Percentiles rank a stretch among this genome's conserved stretches.
Conservation (phyloP, 331 rosid species). For the Phaseolus coccineus region DNA sequence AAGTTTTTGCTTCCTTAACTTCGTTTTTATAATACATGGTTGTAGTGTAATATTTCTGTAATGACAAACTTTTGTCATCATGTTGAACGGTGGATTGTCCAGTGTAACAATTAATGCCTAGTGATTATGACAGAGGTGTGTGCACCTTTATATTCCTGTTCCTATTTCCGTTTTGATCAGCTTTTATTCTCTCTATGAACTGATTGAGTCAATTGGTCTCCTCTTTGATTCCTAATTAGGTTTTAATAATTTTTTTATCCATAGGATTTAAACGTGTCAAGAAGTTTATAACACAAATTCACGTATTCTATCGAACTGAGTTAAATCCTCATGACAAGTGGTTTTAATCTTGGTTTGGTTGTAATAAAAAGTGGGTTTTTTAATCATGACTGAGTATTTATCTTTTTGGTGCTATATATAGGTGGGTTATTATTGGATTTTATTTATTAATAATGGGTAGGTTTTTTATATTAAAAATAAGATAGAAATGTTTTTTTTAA, state of each 20-base stretch:
- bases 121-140: background rate
- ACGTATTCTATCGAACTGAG: too few species aligned
- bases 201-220: background rate
- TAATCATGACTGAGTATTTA: background rate
- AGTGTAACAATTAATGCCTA: conserved; percentile 6
- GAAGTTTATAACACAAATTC: too few species aligned
- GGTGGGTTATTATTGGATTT: background rate
- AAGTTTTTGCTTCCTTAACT: conserved; percentile 24
- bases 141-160: background rate
- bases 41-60: conserved; percentile 39
- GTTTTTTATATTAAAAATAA: too few species aligned
- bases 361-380: background rate
- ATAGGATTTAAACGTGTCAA: too few species aligned
- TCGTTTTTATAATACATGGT: conserved; percentile 41
- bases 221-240: too few species aligned
- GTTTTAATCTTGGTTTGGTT: too few species aligned
- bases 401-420: background rate
- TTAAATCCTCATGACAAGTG: too few species aligned
- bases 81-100: conserved; percentile 36
- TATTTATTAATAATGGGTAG: too few species aligned
- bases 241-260: too few species aligned
- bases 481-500: too few species aligned
- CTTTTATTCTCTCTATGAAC: background rate
- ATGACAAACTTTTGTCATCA: conserved; percentile 20
- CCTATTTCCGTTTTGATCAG: background rate